Evolutionary conservation across 2,329 filamentous ascomycete genomes (phyloP).

Genomic region (Rhynchosporium graminicola): DNA sequence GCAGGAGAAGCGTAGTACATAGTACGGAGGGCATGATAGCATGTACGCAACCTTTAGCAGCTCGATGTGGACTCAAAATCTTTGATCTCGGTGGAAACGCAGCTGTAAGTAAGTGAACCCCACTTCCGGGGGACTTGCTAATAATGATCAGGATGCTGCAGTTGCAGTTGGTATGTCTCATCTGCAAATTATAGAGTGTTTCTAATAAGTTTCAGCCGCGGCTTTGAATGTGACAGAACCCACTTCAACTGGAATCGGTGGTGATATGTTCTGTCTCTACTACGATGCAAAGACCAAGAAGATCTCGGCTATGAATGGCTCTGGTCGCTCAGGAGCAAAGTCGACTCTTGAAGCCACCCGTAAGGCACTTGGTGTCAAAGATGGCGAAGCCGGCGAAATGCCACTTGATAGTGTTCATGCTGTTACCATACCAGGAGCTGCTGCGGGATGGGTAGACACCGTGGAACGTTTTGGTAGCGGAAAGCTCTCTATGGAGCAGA

Average conservation of each 20-base stretch:
- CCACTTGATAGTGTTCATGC: conserved; percentile 77
- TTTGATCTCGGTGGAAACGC: conserved; percentile 90
- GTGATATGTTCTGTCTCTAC: conserved; percentile 95
- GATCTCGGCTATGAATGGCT: conserved; percentile 87
- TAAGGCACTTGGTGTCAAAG: conserved; percentile 64
- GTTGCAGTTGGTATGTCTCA: conserved; percentile 74
- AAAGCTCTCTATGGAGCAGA: conserved; percentile 72
- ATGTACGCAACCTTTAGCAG: conserved; percentile 85
- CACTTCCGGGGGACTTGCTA: conserved; percentile 21
- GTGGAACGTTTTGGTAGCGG: conserved; percentile 88
- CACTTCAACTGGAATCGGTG: conserved; percentile 89
- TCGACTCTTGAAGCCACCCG: conserved; percentile 71
- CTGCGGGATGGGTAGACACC: conserved; percentile 91
- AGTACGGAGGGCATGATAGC: conserved; percentile 90
- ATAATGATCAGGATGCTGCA: conserved; percentile 74
- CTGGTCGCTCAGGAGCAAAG: conserved; percentile 75
- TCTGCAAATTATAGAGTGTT: not conserved
- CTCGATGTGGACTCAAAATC: conserved; percentile 81
- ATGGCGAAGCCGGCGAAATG: conserved; percentile 59
- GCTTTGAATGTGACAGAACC: conserved; percentile 93
- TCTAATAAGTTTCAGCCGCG: conserved; percentile 59
- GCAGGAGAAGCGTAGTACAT: conserved; percentile 87
- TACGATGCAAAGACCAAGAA: conserved; percentile 82
- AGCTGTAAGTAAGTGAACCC: conserved; percentile 60
- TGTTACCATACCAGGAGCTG: conserved; percentile 85